phyloP scores from a whole-genome alignment of 208 protist species.

The Histomonas meleagridis region DNA sequence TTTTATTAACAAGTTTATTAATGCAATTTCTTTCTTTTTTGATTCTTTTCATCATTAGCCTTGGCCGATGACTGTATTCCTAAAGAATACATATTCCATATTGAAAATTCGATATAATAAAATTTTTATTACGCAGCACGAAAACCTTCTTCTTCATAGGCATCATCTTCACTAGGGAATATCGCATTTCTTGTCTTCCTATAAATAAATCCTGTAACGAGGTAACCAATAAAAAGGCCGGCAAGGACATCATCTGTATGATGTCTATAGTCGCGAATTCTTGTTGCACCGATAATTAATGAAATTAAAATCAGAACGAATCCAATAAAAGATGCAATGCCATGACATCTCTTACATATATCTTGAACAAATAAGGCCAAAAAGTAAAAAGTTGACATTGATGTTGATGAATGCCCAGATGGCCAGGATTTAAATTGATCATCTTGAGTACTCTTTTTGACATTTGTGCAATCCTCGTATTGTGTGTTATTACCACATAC shows the following conservation, averaged over 20 bases:
- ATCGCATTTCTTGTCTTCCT: background rate
- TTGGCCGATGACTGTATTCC: too few species aligned
- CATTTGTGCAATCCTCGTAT: background rate
- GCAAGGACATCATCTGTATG: slow-evolving; percentile 29
- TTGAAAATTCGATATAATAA: too few species aligned
- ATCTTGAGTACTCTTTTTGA: background rate
- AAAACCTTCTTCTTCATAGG: too few species aligned
- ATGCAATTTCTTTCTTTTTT: too few species aligned
- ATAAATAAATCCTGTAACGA: background rate
- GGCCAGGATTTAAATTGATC: slow-evolving; percentile 5
- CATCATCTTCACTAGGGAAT: too few species aligned
- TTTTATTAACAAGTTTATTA: too few species aligned
- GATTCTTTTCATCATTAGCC: too few species aligned
- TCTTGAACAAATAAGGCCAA: background rate
- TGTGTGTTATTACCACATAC: background rate
- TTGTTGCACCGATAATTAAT: background rate
- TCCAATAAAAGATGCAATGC: background rate
- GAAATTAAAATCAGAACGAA: background rate
- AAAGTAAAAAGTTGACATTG: background rate
- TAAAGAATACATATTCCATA: too few species aligned
- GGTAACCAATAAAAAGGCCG: background rate
- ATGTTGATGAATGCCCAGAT: background rate
- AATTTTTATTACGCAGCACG: too few species aligned
- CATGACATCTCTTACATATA: background rate
- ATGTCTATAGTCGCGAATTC: slow-evolving; percentile 3